A percentile compares a stretch with the other conserved stretches of the same genome.
These are phyloP conservation scores for Magnaporthiopsis incrustans DNA, from an alignment of 2,329 filamentous ascomycete genomes.

Conservation along the genomic window DNA sequence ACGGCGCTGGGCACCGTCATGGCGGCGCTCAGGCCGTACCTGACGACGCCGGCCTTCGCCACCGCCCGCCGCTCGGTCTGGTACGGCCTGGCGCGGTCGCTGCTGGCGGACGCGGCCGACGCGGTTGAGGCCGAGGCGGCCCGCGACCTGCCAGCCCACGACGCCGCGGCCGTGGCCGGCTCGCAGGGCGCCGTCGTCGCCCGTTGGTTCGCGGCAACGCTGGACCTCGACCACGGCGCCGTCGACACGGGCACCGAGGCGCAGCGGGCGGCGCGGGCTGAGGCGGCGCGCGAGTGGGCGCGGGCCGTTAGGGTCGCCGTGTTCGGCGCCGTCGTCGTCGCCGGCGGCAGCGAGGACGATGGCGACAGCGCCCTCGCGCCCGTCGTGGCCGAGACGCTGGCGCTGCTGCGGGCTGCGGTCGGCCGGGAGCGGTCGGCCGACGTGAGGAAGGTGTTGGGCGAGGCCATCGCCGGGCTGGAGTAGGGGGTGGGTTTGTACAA, in stretches of 20 bases:
- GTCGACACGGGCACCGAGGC: constrained; percentile 41
- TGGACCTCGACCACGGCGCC: constrained; percentile 40
- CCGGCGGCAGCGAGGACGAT: neutral
- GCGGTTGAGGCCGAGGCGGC: too few relatives aligned
- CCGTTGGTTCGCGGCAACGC: constrained; percentile 32
- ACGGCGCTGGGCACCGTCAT: constrained; percentile 32
- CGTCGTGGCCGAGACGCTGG: constrained; percentile 33
- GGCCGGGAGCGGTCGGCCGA: constrained; percentile 23
- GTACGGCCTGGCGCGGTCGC: constrained; percentile 40
- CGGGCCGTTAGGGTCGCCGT: constrained; percentile 33
- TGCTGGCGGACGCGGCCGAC: constrained; percentile 33
- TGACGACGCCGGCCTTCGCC: constrained; percentile 27
- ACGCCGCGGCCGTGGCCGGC: too few relatives aligned
- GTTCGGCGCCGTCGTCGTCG: constrained; percentile 24
- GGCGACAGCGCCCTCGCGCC: too few relatives aligned
- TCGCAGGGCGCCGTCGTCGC: constrained; percentile 7
- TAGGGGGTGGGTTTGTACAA: neutral
- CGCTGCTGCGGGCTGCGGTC: constrained; percentile 32
- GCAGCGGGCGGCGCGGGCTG: constrained; percentile 39
- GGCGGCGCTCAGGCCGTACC: constrained; percentile 30
- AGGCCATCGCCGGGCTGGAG: constrained; percentile 10
- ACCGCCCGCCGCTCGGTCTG: constrained; percentile 41
- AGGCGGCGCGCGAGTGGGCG: constrained; percentile 34
- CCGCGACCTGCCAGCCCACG: too few relatives aligned
- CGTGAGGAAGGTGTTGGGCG: constrained; percentile 22